A percentile compares a stretch with the other conserved stretches of the same genome.
These are phyloP conservation scores for Theileria orientalis DNA, from an alignment of 169 alveolate species.

Conservation along the genomic window DNA sequence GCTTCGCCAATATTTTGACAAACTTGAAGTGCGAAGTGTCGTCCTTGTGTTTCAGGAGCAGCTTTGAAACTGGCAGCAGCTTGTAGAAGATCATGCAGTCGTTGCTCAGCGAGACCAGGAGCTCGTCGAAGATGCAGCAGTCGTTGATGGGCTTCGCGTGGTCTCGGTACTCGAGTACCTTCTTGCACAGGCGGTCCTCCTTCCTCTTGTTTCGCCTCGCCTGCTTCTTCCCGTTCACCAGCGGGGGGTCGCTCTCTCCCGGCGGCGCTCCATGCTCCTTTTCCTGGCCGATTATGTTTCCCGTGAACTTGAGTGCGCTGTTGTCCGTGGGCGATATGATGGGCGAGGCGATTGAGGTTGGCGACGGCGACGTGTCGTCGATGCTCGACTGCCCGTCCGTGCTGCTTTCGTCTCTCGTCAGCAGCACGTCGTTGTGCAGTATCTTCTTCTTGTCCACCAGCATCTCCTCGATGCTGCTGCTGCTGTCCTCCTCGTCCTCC, in stretches of 20 bases:
- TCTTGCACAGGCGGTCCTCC: slow-evolving; percentile 7
- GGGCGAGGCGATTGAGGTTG: slow-evolving; percentile 1
- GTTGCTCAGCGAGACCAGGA: slow-evolving; percentile 38
- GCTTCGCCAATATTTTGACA: neutral
- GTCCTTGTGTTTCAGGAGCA: neutral
- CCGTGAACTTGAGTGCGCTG: neutral
- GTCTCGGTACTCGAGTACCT: slow-evolving; percentile 25
- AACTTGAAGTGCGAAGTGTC: neutral
- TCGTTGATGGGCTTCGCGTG: slow-evolving; percentile 48
- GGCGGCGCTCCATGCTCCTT: neutral
- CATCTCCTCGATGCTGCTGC: neutral
- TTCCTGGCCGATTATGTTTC: too few species aligned
- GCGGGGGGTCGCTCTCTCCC: neutral
- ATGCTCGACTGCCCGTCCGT: neutral
- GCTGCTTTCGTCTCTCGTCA: neutral
- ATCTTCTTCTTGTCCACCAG: neutral
- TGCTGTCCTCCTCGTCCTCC: slow-evolving; percentile 4
- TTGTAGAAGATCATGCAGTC: slow-evolving; percentile 21
- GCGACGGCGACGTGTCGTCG: slow-evolving; percentile 13
- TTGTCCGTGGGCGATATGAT: neutral
- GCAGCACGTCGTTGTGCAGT: neutral
- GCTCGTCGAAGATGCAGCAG: slow-evolving; percentile 35
- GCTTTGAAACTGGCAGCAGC: neutral
- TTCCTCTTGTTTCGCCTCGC: neutral
- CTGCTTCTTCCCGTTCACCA: neutral